Evolutionary conservation across 345 rosid genomes (phyloP), one percentile per base, ranked within the genome.

Genomic region (Euphorbia peplus): DNA sequence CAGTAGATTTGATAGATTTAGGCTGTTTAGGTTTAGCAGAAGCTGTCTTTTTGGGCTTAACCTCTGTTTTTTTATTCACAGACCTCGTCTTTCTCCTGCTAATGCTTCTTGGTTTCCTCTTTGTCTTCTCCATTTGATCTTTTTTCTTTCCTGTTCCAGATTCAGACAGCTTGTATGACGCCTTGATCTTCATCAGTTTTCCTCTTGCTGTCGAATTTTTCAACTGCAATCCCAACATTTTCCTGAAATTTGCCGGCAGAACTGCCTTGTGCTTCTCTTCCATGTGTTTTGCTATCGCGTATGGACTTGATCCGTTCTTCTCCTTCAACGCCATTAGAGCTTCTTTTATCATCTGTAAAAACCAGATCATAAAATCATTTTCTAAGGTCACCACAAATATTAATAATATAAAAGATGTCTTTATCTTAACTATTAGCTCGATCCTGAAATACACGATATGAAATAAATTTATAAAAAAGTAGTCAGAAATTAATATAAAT

Each of bases 251-350:
- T 35, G 79, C 81, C 0, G 98, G 96, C 0, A 92, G 83, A 21
- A 74, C 79, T 2, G 91, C 71, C 46, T 88, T 88, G 84, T 90
- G 86, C 76, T 90, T 87, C 73, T 78, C 90, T 50, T 87, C 93
- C 86, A 92, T 87, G 81, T 77, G 76, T 78, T 90, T 90, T 12
- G 88, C 90, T 73, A 92, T 87, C 9, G 91, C 96, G 72, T 87
- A 86, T 0, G 93, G 93, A 64, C 98, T 92, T 0, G 95, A 90
- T 24, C 98, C 98, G 21, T 84, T 79, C 71, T 84, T 88, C 48
- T 92, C 95, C 55, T 82, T 79, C 74, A 88, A 61, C 14, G 75
- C 84, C 83, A 75, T 29, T 13, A 92, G 70, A 5, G 96, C 95
- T 54, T 92, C 96, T 75, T 80, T 80, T 39, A 90, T 85, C 95